Evolutionary conservation across 2,329 filamentous ascomycete species (phyloP), one percentile per base, ranked within the genome.

Genomic region (Neofusicoccum kwambonambiense): DNA sequence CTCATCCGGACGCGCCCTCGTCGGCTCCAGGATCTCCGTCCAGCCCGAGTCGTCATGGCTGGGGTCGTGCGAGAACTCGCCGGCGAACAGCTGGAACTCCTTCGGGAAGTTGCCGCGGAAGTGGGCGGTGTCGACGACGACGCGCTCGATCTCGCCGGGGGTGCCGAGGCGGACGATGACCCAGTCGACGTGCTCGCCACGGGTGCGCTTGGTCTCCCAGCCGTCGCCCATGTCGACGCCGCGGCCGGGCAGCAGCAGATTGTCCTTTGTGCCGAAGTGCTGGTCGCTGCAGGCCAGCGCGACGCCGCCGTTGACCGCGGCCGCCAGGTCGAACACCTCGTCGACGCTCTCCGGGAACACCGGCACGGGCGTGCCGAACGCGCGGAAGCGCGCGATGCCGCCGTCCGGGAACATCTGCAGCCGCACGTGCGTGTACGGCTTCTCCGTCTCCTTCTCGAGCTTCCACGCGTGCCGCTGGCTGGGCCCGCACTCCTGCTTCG

Each of bases 171-270:
- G 85, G 68, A 95, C 86, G 69, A 94, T 87, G n/a, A 88, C 83
- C 91, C 92, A 95, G 77, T 95, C 91, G 19, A 90, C 79, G 76
- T 95, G 91, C 75, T 86, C 87, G 58, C 83, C 87, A 57, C 92
- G 82, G 41, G 90, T 92, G 62, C 91, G 84, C 69, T 89, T 87
- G 64, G 91, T 95, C 79, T 95, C 91, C 91, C 92, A 95, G 7
- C 91, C 92, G 75, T 94, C 91, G 58, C 91, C 90, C 91, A 95
- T 95, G 78, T 95, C 90, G 75, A 89, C 88, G 47, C 91, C 91
- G 31, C 91, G 84, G 2, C 90, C 90, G 0, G 91, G 91, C 3
- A 93, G 81, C n/a, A 93, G 83, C 39, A 94, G 80, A 77, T 94
- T 93, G 74, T 91, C 88, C 75, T 90, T 92, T 42, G 87, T 90